Conservation (phyloP, 1,139 yeast species). For the Geotrichum cucujoidarum region DNA sequence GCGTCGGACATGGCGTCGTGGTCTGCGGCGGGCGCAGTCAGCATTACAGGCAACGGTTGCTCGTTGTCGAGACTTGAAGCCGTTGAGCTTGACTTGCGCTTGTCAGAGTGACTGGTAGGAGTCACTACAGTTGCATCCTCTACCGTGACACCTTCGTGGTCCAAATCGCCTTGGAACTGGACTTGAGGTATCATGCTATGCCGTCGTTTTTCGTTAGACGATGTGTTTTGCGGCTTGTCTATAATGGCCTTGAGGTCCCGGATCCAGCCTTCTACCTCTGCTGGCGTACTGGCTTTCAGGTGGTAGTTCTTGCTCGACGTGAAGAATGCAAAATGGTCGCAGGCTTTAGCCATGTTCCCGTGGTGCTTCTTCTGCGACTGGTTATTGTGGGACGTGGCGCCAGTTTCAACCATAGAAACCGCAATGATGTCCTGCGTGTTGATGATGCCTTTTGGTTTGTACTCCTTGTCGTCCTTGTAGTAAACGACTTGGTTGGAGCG, state of each 20-base stretch:
- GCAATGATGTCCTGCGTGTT: constrained; percentile 39
- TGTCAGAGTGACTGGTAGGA: not conserved
- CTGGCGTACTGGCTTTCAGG: constrained; percentile 25
- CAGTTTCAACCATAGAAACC: constrained; percentile 32
- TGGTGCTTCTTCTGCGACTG: constrained; percentile 38
- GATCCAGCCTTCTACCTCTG: too few relatives aligned
- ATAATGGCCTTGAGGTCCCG: too few relatives aligned
- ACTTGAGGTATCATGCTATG: not conserved
- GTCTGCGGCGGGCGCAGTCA: not conserved
- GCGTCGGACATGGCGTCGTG: not conserved
- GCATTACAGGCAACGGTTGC: not conserved
- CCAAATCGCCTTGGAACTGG: not conserved
- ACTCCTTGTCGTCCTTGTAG: constrained; percentile 54
- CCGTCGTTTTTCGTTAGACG: not conserved
- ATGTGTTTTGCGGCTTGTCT: too few relatives aligned
- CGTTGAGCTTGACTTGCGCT: not conserved
- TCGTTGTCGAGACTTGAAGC: not conserved
- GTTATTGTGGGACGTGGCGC: constrained; percentile 34
- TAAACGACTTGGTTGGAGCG: constrained; percentile 51
- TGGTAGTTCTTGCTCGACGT: constrained; percentile 44
- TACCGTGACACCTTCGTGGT: not conserved
- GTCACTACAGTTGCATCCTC: not conserved
- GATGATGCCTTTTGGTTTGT: constrained; percentile 51
- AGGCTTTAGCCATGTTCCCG: constrained; percentile 45
- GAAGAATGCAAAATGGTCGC: constrained; percentile 37